Conservation (phyloP, 2,329 filamentous ascomycete species). For the Westerdykella ornata region DNA sequence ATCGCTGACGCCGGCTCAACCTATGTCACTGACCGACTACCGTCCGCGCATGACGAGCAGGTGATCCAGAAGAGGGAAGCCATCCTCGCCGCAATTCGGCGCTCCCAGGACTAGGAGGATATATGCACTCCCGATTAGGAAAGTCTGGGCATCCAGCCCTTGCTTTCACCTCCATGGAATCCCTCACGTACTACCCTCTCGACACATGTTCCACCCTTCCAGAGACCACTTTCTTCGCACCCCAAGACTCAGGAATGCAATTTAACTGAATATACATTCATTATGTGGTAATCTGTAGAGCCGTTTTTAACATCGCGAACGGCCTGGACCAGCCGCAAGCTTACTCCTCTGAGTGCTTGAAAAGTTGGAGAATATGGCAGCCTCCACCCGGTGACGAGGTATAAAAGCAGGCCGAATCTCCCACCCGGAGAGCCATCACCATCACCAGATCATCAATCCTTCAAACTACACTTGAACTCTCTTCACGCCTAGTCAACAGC, state of each 20-base stretch:
- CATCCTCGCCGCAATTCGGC: background rate
- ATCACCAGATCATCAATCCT: constrained; percentile 3
- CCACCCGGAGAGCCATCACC: constrained; percentile 2
- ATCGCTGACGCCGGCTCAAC: background rate
- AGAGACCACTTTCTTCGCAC: constrained; percentile 4
- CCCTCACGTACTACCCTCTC: background rate
- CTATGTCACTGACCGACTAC: background rate
- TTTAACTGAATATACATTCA: background rate
- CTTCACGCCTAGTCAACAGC: background rate
- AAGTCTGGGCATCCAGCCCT: constrained; percentile 2
- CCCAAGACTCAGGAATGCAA: background rate
- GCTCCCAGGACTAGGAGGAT: background rate
- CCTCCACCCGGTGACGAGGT: constrained; percentile 6
- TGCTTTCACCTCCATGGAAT: background rate
- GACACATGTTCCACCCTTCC: constrained; percentile 1
- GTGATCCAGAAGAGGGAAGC: background rate
- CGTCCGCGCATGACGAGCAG: too few relatives aligned
- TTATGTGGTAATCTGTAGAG: background rate
- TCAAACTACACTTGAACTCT: background rate
- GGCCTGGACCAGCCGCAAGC: background rate
- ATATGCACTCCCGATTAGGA: constrained; percentile 4
- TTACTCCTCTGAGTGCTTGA: background rate
- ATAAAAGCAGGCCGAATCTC: constrained; percentile 7
- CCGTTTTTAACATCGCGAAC: background rate
- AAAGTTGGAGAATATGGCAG: background rate